These are phyloP conservation scores for Lepidium aucheri DNA, from an alignment of 345 rosid genomes.

Conservation along the genomic window DNA sequence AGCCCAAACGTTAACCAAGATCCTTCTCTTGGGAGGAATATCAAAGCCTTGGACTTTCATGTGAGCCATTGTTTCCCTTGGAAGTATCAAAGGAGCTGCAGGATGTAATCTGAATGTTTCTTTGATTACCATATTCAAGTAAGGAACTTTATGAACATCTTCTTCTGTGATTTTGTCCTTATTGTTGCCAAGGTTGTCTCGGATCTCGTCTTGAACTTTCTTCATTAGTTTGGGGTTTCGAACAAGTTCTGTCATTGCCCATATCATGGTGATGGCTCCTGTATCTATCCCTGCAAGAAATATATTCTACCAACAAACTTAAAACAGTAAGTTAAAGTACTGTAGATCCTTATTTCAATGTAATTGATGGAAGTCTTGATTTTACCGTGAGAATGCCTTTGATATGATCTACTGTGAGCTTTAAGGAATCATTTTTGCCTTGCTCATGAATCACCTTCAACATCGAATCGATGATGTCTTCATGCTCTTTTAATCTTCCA, in stretches of 20 bases:
- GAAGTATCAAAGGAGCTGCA: constrained; percentile 44
- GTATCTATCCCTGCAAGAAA: constrained; percentile 26
- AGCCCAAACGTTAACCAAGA: constrained; percentile 34
- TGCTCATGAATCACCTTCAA: constrained; percentile 14
- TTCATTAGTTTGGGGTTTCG: constrained; percentile 31
- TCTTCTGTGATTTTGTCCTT: constrained; percentile 30
- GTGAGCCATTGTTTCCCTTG: constrained; percentile 47
- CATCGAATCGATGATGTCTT: constrained; percentile 24
- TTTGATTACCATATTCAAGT: constrained; percentile 41
- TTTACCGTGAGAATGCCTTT: too few relatives aligned
- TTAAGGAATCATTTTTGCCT: constrained; percentile 1
- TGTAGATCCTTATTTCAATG: too few relatives aligned
- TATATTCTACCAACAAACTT: constrained; percentile 4
- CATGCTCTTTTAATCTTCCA: constrained; percentile 10
- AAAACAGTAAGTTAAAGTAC: neutral
- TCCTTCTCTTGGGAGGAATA: constrained; percentile 34
- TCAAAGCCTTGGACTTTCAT: constrained; percentile 35
- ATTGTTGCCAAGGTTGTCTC: constrained; percentile 27
- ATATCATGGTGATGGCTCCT: constrained; percentile 21
- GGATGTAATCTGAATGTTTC: constrained; percentile 52
- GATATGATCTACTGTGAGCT: constrained; percentile 2
- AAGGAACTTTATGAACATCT: constrained; percentile 34
- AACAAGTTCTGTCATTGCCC: constrained; percentile 39
- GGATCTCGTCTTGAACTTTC: constrained; percentile 39
- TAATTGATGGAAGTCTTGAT: too few relatives aligned